These are phyloP conservation scores for Carpinus fangiana DNA, from an alignment of 306 rosid genomes.

Conservation along the genomic window DNA sequence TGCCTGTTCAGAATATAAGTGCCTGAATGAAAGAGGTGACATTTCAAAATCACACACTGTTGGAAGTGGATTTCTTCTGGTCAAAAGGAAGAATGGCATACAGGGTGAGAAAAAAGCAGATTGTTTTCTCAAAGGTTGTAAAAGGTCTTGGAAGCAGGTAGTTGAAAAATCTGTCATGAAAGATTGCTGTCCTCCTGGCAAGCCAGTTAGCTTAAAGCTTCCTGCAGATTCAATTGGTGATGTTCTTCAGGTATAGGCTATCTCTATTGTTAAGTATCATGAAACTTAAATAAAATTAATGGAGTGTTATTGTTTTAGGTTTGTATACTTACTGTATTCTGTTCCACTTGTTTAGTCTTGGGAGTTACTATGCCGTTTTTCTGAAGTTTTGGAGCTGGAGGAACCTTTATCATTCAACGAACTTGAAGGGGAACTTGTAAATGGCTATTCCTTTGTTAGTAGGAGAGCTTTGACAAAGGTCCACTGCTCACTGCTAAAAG, in stretches of 20 bases:
- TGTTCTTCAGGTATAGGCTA: conserved; percentile 68
- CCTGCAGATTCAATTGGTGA: conserved; percentile 76
- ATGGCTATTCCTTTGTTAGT: too few relatives aligned
- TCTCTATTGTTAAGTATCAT: conserved; percentile 14
- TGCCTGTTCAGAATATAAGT: conserved; percentile 57
- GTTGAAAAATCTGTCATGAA: conserved; percentile 35
- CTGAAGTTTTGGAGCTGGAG: conserved; percentile 68
- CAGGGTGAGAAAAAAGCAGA: conserved; percentile 20
- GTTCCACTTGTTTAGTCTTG: conserved; percentile 57
- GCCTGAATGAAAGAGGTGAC: conserved; percentile 51
- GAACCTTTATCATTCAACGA: conserved; percentile 66
- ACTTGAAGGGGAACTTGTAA: conserved; percentile 77
- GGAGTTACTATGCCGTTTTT: conserved; percentile 72
- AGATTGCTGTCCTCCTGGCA: conserved; percentile 81
- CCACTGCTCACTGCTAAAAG: conserved; percentile 76
- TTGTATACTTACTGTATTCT: conserved; percentile 7
- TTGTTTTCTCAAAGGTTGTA: conserved; percentile 23
- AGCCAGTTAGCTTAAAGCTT: conserved; percentile 63
- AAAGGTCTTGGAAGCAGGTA: conserved; percentile 19
- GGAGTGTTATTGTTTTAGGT: neutral
- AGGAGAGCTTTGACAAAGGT: conserved; percentile 70
- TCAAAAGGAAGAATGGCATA: conserved; percentile 42
- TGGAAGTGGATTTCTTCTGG: conserved; percentile 70
- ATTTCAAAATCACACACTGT: conserved; percentile 61
- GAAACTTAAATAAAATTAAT: too few relatives aligned